Evolutionary conservation across 306 rosid species (phyloP).

Genomic region (Prunus armeniaca): DNA sequence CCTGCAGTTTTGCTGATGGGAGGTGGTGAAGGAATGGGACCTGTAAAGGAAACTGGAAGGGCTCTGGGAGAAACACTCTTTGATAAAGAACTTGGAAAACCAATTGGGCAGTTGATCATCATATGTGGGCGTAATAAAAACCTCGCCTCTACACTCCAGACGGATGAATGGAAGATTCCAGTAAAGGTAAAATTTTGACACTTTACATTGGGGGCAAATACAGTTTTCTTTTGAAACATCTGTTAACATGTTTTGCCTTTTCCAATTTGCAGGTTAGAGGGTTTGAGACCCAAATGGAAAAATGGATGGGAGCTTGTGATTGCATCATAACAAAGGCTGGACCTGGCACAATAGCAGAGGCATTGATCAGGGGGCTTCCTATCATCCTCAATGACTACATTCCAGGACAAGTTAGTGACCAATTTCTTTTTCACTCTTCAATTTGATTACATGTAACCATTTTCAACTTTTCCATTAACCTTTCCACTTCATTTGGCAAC

Average conservation of each 20-base stretch:
- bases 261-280: constrained; percentile 64
- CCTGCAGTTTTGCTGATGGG: constrained; percentile 97
- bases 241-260: constrained; percentile 22
- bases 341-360: constrained; percentile 98
- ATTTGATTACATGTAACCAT: not conserved
- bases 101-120: constrained; percentile 76
- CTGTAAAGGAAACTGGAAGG: constrained; percentile 90
- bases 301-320: constrained; percentile 99
- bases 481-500: constrained; percentile 8
- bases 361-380: constrained; percentile 96
- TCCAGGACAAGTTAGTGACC: constrained; percentile 79
- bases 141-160: constrained; percentile 56
- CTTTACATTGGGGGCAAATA: not conserved
- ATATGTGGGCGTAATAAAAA: constrained; percentile 84
- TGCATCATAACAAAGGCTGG: constrained; percentile 99
- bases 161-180: constrained; percentile 77
- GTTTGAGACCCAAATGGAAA: constrained; percentile 83
- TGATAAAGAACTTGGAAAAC: constrained; percentile 56
- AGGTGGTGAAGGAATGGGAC: constrained; percentile 99
- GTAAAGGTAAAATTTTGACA: constrained; percentile 51
- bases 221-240: not conserved
- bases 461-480: constrained; percentile 7
- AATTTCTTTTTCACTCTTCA: not conserved
- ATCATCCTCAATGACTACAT: constrained; percentile 93
- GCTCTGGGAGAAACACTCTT: constrained; percentile 79